Percentiles rank a stretch among this genome's conserved stretches.
phyloP scores from a whole-genome alignment of 2,329 filamentous ascomycete genomes.

The Aspergillus puulaauensis region DNA sequence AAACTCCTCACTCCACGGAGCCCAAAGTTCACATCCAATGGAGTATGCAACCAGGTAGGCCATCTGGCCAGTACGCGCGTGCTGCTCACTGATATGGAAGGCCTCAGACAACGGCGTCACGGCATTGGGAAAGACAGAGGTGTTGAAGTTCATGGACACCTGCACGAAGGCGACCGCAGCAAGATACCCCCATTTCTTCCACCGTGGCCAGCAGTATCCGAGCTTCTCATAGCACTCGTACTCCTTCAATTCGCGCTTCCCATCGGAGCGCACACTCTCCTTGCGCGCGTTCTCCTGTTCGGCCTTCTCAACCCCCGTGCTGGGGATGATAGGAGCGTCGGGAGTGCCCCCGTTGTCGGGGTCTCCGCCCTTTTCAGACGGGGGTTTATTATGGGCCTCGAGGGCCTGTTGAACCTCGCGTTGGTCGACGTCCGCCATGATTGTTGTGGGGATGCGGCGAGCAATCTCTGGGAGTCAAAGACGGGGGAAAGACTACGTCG shows the following conservation, averaged over 20 bases:
- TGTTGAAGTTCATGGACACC: constrained; percentile 78
- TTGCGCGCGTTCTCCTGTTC: background rate
- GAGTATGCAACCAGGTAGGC: constrained; percentile 77
- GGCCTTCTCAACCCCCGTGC: background rate
- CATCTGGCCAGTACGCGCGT: constrained; percentile 69
- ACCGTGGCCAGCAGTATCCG: constrained; percentile 56
- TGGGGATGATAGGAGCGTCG: background rate
- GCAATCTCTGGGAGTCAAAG: background rate
- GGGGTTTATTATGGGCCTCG: background rate
- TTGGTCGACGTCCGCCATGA: background rate
- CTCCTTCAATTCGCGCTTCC: constrained; percentile 45
- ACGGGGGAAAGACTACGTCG: background rate
- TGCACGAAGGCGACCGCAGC: constrained; percentile 71
- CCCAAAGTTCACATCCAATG: constrained; percentile 87
- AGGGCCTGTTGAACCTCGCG: background rate
- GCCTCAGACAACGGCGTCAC: constrained; percentile 62
- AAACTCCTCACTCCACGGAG: constrained; percentile 80
- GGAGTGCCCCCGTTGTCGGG: background rate
- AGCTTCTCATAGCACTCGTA: constrained; percentile 63
- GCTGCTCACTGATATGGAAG: constrained; percentile 67
- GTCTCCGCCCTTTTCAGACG: background rate
- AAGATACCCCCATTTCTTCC: constrained; percentile 71
- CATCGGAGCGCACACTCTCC: constrained; percentile 13
- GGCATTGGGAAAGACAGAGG: constrained; percentile 69
- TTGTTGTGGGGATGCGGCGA: background rate